These are phyloP conservation scores for Aegilops bicornis DNA, from an alignment of 176 grass and related monocot species.

Conservation along the genomic window DNA sequence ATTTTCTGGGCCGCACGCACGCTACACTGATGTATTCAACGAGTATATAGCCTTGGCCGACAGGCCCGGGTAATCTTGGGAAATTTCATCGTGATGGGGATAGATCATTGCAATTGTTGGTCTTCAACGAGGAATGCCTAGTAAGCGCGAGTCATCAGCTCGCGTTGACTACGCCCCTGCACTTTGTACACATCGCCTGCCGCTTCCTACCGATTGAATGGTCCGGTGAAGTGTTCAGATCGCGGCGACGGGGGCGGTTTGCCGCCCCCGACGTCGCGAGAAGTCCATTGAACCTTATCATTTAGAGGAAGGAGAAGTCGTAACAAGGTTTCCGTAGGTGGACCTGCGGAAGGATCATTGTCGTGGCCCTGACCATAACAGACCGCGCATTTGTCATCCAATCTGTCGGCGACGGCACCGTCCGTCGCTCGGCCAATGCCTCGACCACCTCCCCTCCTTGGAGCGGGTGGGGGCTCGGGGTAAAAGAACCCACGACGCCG, in stretches of 20 bases:
- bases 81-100: slow-evolving; percentile 69
- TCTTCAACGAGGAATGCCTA: slow-evolving; percentile 56
- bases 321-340: slow-evolving; percentile 48
- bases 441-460: no score
- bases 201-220: no score
- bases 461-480: no score
- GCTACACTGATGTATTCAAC: slow-evolving; percentile 57
- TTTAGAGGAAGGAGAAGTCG: slow-evolving; percentile 63
- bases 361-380: no score
- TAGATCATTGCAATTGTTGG: slow-evolving; percentile 77
- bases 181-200: no score
- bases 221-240: slow-evolving; percentile 18
- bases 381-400: no score
- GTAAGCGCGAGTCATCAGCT: slow-evolving; percentile 8
- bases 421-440: no score
- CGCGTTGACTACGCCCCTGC: not conserved
- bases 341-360: no score
- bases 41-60: slow-evolving; percentile 40
- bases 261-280: not conserved
- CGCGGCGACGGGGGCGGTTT: not conserved
- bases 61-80: slow-evolving; percentile 24
- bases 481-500: no score
- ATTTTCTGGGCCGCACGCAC: slow-evolving; percentile 58
- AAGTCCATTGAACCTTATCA: slow-evolving; percentile 46
- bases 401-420: no score